Base-by-base conservation (phyloP, 352 stramenopile genomes). In the Pythium guiyangense region DNA sequence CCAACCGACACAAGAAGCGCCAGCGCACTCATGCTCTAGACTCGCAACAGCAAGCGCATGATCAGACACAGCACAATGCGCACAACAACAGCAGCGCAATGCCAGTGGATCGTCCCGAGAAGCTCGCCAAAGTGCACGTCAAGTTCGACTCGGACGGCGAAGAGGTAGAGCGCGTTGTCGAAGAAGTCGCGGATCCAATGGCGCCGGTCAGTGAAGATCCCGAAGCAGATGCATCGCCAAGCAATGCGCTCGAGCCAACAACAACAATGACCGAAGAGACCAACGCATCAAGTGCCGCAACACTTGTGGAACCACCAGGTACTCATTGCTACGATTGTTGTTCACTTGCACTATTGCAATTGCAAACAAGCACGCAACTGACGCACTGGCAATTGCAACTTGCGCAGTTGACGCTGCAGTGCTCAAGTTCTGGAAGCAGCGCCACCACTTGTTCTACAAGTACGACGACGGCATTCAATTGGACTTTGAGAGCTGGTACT, bases 401-500 rank as follows among this genome's bases (percentile, higher is more conserved):
- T 12, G 9, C 46, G 53, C 20, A 82, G 71, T 73, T 46, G 37
- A 60, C 6, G 66, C 70, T 54, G 69, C 73, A 10, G 63, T 92
- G 5, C 63, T 77, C 25, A 97, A 97, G 63, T 98, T 97, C 74
- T 98, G 89, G 75, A 63, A 81, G 49, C 91, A 97, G 62, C 83
- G 93, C 6, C 86, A 91, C 43, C 59, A 69, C 42, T 76, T 96
- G 27, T 98, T 97, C 57, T 89, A 90, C 49, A 76, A 83, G 55
- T 98, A 93, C 61, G 90, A 98, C 54, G 71, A 96, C 47, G 92
- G 92, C 12, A 94, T 97, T 20, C 73, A 84, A 22, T 71, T 97
- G n/a, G 93, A 98, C 62, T 72, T 90, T 20, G 92, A 98, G 71
- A 94, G 88, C 42, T 97, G 91, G 90, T 98, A 95, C 71, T 96